A percentile compares a stretch with the other conserved stretches of the same genome.
These are phyloP conservation scores for Suhomyces panamericanus DNA, from an alignment of 1,139 yeast species.

Conservation along the genomic window DNA sequence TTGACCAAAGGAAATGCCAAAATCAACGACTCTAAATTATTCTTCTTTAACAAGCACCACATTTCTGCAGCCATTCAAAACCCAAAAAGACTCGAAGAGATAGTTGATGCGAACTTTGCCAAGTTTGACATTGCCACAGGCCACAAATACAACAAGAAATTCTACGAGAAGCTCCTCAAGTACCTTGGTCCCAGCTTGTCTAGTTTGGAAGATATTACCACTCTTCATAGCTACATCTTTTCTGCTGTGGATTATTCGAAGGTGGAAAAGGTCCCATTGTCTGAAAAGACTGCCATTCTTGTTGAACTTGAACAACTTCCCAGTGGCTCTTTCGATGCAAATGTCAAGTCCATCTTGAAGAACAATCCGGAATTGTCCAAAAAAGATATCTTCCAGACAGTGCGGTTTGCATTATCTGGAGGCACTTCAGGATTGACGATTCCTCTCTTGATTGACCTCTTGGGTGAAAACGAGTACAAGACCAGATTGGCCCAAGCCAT, in stretches of 20 bases:
- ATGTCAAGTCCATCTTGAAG: slow-evolving; percentile 17
- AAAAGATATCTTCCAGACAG: slow-evolving; percentile 55
- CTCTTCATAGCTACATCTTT: slow-evolving; percentile 51
- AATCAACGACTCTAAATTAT: slow-evolving; percentile 75
- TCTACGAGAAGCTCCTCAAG: slow-evolving; percentile 27
- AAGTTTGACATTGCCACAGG: slow-evolving; percentile 15
- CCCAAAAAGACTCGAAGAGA: slow-evolving; percentile 28
- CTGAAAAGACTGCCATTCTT: slow-evolving; percentile 1
- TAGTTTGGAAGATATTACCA: slow-evolving; percentile 48
- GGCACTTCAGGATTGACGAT: slow-evolving; percentile 69
- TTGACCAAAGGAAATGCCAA: slow-evolving; percentile 93
- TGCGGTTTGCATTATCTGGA: slow-evolving; percentile 76
- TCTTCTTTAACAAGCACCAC: slow-evolving; percentile 73
- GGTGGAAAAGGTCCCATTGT: slow-evolving; percentile 14
- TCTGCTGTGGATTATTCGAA: slow-evolving; percentile 35
- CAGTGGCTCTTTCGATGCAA: slow-evolving; percentile 8
- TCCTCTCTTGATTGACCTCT: slow-evolving; percentile 54
- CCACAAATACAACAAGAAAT: slow-evolving; percentile 20
- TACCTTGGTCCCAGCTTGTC: slow-evolving; percentile 43
- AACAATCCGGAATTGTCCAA: slow-evolving; percentile 28
- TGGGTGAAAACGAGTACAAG: slow-evolving; percentile 51
- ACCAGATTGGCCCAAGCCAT: slow-evolving; percentile 31
- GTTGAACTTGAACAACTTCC: slow-evolving; percentile 2
- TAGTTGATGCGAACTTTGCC: slow-evolving; percentile 32
- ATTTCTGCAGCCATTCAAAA: slow-evolving; percentile 41